Evolutionary conservation across 495 filamentous ascomycete species (phyloP).

Genomic region (Hyaloscypha variabilis): DNA sequence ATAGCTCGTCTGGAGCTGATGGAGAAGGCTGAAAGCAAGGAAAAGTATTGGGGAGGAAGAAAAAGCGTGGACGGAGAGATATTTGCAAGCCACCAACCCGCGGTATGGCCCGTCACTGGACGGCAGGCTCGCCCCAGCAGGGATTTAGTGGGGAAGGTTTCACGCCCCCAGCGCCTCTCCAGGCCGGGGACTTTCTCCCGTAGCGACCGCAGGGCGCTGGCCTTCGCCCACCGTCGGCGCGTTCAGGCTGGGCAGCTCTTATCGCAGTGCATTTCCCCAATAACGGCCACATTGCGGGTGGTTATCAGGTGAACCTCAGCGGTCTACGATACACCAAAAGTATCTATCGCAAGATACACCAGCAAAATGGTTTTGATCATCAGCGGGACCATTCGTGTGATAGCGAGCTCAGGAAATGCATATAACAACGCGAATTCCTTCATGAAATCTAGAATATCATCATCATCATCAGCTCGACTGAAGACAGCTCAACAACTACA

Average conservation of each 20-base stretch:
- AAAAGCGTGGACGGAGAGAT: background rate
- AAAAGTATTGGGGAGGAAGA: background rate
- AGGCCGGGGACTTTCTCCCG: background rate
- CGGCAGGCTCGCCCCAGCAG: background rate
- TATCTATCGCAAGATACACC: constrained; percentile 26
- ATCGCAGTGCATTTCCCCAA: constrained; percentile 25
- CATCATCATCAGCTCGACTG: constrained; percentile 9
- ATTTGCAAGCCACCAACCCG: background rate
- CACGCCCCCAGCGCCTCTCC: background rate
- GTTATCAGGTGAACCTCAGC: constrained; percentile 7
- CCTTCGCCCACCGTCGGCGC: constrained; percentile 23
- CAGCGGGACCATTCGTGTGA: background rate
- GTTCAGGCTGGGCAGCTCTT: constrained; percentile 12
- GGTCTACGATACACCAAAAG: constrained; percentile 24
- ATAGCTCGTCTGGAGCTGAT: background rate
- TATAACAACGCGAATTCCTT: constrained; percentile 20
- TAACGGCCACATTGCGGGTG: background rate
- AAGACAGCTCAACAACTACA: background rate
- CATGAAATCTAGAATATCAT: background rate
- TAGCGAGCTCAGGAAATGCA: constrained; percentile 18
- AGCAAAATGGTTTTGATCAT: background rate
- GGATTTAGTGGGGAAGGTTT: background rate
- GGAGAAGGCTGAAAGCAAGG: background rate
- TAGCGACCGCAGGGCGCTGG: constrained; percentile 9
- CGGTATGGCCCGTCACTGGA: too few relatives aligned